A percentile compares a stretch with the other conserved stretches of the same genome.
Conservation (phyloP, 2,329 filamentous ascomycete genomes). For the Fusarium verticillioides region DNA sequence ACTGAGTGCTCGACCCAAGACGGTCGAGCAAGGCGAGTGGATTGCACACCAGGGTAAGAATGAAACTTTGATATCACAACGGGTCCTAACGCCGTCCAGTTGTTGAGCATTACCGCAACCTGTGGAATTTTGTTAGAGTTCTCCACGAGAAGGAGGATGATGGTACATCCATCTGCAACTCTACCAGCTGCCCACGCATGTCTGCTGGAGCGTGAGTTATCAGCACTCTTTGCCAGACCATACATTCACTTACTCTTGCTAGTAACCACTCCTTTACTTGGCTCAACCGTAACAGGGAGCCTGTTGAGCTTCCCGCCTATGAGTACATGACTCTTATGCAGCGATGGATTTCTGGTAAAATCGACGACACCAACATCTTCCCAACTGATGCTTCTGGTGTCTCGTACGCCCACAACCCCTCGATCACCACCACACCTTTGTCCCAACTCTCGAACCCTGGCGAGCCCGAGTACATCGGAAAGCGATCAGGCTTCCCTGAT, state of each 20-base stretch:
- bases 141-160: constrained; percentile 87
- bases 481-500: constrained; percentile 90
- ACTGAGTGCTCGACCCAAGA: constrained; percentile 91
- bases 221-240: neutral
- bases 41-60: constrained; percentile 86
- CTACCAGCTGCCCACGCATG: constrained; percentile 88
- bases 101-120: constrained; percentile 89
- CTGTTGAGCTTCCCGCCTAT: constrained; percentile 89
- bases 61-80: neutral
- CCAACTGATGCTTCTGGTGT: constrained; percentile 83
- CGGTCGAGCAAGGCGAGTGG: constrained; percentile 95
- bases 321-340: constrained; percentile 97
- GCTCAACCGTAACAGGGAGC: constrained; percentile 87
- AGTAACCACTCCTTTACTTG: constrained; percentile 96
- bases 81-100: constrained; percentile 61
- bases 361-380: constrained; percentile 89
- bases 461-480: constrained; percentile 84
- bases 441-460: constrained; percentile 70
- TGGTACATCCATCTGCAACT: constrained; percentile 84
- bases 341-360: constrained; percentile 96
- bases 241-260: constrained; percentile 16
- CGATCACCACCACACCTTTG: constrained; percentile 68
- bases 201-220: constrained; percentile 86
- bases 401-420: constrained; percentile 72
- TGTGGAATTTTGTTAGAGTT: constrained; percentile 90